Percentiles rank a stretch among this genome's conserved stretches.
These are phyloP conservation scores for Heliamphora exappendiculata DNA, from an alignment of 148 eudicot genomes.

Conservation along the genomic window DNA sequence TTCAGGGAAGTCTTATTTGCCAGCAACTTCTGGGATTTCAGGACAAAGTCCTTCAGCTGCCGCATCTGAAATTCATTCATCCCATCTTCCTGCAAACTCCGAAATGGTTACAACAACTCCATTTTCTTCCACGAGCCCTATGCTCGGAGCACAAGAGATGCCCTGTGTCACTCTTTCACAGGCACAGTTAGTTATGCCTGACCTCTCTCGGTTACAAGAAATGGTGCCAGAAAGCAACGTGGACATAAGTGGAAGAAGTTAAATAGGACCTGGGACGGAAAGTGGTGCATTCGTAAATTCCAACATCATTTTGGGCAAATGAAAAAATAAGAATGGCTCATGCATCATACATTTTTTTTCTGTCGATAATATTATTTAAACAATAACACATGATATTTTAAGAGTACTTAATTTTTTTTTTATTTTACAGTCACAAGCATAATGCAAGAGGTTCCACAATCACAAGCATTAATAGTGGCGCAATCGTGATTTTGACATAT, in stretches of 20 bases:
- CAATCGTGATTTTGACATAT: no score
- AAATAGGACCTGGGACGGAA: constrained; percentile 24
- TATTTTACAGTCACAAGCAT: no score
- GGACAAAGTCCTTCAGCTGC: no score
- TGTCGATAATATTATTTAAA: no score
- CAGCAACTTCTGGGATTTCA: constrained; percentile 19
- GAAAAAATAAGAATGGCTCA: no score
- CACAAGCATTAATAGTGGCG: no score
- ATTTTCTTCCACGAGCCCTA: constrained; percentile 18
- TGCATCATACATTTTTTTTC: no score
- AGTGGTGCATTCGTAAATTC: constrained; percentile 29
- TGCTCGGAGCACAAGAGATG: constrained; percentile 23
- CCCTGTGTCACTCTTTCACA: constrained; percentile 22
- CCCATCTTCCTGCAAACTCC: constrained; percentile 16
- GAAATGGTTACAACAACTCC: constrained; percentile 21
- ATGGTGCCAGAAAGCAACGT: constrained; percentile 29
- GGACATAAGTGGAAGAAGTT: no score
- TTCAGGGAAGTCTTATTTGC: constrained; percentile 18
- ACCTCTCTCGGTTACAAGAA: constrained; percentile 25
- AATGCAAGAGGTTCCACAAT: no score
- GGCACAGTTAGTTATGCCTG: constrained; percentile 28
- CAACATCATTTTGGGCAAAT: constrained; percentile 18
- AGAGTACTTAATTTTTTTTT: no score
- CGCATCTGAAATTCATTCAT: constrained; percentile 23
- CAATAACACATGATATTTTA: no score